A percentile compares a stretch with the other conserved stretches of the same genome.
phyloP scores from a whole-genome alignment of 2,329 filamentous ascomycete species.

The Juglanconis juglandina region DNA sequence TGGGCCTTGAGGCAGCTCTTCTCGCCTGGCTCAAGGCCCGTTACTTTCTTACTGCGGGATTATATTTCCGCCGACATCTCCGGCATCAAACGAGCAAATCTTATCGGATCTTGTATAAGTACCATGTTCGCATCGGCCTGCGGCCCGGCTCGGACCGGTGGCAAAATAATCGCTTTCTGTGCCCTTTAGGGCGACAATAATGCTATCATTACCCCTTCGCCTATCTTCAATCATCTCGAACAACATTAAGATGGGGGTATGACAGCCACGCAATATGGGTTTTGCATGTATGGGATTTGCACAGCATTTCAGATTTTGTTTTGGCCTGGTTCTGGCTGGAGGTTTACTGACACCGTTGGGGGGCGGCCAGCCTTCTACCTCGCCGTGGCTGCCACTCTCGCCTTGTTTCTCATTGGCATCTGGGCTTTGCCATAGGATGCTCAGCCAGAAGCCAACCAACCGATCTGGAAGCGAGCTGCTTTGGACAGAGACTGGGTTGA shows the following conservation, averaged over 20 bases:
- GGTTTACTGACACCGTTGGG: constrained; percentile 41
- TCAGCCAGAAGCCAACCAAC: constrained; percentile 9
- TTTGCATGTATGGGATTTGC: constrained; percentile 44
- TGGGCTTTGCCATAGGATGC: constrained; percentile 34
- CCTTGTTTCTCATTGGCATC: constrained; percentile 32
- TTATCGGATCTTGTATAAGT: constrained; percentile 31
- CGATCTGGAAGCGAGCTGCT: constrained; percentile 23
- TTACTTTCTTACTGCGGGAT: constrained; percentile 32
- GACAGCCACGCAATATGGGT: constrained; percentile 35
- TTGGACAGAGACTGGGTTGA: constrained; percentile 54
- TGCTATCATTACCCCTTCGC: constrained; percentile 34
- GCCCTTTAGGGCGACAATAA: constrained; percentile 38
- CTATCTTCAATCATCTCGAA: constrained; percentile 33
- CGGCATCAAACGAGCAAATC: constrained; percentile 30
- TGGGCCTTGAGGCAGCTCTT: constrained; percentile 31
- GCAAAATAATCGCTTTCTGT: constrained; percentile 35
- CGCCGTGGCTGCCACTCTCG: constrained; percentile 32
- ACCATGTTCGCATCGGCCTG: constrained; percentile 30
- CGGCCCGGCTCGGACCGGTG: constrained; percentile 28
- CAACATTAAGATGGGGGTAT: constrained; percentile 24
- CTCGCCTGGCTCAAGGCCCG: constrained; percentile 39
- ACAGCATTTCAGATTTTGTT: constrained; percentile 46
- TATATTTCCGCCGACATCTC: constrained; percentile 35
- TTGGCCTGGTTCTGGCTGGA: constrained; percentile 49
- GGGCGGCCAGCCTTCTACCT: constrained; percentile 48